phyloP scores from a whole-genome alignment of 78 protist genomes.

The Guillardia theta region DNA sequence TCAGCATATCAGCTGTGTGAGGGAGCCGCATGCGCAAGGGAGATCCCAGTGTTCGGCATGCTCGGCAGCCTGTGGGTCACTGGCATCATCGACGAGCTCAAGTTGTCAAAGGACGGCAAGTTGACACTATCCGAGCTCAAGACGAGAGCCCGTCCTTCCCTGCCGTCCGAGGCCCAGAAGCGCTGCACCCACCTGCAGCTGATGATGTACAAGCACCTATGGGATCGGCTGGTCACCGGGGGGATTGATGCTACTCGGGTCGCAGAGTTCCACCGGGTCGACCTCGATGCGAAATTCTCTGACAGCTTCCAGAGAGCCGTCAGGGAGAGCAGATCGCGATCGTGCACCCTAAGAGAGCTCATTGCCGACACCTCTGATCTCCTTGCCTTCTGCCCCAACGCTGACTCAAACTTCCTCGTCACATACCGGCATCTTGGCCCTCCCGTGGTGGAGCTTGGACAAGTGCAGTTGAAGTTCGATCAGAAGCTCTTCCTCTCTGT shows the following conservation, averaged over 20 bases:
- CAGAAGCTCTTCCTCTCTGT: neutral
- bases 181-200: constrained; percentile 24
- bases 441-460: neutral
- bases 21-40: neutral
- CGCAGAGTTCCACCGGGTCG: neutral
- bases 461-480: neutral
- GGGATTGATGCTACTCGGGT: neutral
- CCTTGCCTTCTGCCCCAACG: neutral
- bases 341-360: neutral
- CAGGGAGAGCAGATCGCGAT: neutral
- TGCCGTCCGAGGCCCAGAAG: constrained; percentile 7
- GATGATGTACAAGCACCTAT: neutral
- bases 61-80: neutral
- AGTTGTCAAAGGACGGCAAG: neutral
- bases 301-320: neutral
- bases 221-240: neutral
- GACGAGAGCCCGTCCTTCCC: neutral
- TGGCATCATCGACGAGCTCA: neutral
- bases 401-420: neutral
- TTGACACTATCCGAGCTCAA: neutral
- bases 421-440: neutral
- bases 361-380: neutral
- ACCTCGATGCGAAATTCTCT: neutral
- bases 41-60: neutral
- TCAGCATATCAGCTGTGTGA: neutral